Conservation (phyloP, 2,329 filamentous ascomycete genomes). For the Alternaria triticimaculans region DNA sequence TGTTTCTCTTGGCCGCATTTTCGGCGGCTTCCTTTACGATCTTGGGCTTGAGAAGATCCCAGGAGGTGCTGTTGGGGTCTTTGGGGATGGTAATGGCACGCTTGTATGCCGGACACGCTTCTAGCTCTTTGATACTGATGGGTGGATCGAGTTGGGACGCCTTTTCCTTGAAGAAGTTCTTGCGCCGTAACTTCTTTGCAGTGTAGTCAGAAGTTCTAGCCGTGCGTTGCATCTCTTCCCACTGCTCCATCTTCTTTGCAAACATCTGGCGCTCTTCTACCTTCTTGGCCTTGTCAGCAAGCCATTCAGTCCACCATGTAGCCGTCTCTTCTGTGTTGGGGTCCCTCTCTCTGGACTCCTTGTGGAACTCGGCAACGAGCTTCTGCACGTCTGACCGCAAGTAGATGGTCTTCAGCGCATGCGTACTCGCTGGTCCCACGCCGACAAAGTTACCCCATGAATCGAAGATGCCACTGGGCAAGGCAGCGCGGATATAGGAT, state of each 20-base stretch:
- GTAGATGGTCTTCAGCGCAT: constrained; percentile 44
- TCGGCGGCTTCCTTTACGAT: constrained; percentile 44
- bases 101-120: constrained; percentile 49
- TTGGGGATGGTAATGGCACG: constrained; percentile 50
- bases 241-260: constrained; percentile 47
- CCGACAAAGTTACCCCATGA: constrained; percentile 50
- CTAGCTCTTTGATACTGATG: constrained; percentile 42
- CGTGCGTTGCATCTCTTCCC: constrained; percentile 43
- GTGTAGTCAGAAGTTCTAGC: constrained; percentile 39
- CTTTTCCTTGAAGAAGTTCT: constrained; percentile 46
- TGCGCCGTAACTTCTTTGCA: constrained; percentile 43
- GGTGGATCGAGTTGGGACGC: constrained; percentile 47
- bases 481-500: constrained; percentile 35
- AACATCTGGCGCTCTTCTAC: constrained; percentile 42
- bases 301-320: constrained; percentile 31
- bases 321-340: constrained; percentile 28
- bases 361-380: constrained; percentile 33
- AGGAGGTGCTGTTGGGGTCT: constrained; percentile 45
- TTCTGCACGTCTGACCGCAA: constrained; percentile 37
- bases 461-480: constrained; percentile 46
- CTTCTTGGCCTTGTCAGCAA: constrained; percentile 29
- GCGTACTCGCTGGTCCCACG: constrained; percentile 43
- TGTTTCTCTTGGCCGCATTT: constrained; percentile 12
- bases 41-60: constrained; percentile 46
- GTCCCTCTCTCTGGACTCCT: constrained; percentile 22